Conservation (phyloP, 106 monocot species). For the Platanthera guangdongensis region DNA sequence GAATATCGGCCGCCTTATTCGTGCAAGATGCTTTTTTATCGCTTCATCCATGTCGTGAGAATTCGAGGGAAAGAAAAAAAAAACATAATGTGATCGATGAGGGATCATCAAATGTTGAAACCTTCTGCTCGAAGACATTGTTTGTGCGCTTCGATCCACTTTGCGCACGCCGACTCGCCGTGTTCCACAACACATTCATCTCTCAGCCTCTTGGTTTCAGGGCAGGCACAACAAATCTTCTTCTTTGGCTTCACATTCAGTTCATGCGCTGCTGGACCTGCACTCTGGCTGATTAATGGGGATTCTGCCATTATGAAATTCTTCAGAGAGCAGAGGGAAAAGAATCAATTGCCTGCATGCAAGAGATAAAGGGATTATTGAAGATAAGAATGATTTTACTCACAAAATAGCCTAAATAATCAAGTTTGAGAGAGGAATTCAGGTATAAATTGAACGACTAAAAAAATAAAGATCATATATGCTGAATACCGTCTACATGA, state of each 20-base stretch:
- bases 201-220: slow-evolving; percentile 74
- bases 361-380: background rate
- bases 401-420: background rate
- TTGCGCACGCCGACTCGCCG: slow-evolving; percentile 58
- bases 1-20: background rate
- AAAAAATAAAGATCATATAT: background rate
- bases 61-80: background rate
- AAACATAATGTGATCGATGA: background rate
- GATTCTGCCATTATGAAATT: background rate
- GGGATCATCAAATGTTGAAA: slow-evolving; percentile 49
- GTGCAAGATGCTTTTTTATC: background rate
- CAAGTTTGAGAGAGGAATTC: background rate
- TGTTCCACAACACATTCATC: slow-evolving; percentile 81
- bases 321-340: background rate
- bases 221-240: slow-evolving; percentile 92
- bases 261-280: background rate
- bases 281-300: slow-evolving; percentile 2
- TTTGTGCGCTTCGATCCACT: slow-evolving; percentile 75
- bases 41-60: no score
- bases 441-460: background rate
- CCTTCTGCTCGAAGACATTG: slow-evolving; percentile 80
- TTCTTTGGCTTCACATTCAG: slow-evolving; percentile 66
- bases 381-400: background rate
- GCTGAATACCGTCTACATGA: background rate
- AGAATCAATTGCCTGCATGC: background rate